These are phyloP conservation scores for Obelidium mucronatum DNA, from an alignment of 192 early-diverging fungal genomes.

Conservation along the genomic window DNA sequence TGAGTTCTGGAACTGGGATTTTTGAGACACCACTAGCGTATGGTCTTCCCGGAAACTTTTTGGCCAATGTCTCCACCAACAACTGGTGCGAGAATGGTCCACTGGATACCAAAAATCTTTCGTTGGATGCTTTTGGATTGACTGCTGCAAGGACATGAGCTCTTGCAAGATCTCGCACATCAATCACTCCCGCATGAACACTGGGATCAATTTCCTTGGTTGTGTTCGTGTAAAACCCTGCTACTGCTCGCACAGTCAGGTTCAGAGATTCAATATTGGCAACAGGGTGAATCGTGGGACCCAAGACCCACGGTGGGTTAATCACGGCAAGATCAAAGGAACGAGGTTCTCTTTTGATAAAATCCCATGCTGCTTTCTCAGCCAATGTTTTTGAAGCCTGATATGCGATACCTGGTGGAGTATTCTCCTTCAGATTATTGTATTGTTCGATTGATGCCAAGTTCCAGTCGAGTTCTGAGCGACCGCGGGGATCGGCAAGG, in stretches of 20 bases:
- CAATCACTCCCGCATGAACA: not conserved
- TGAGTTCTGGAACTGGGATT: slow-evolving; percentile 16
- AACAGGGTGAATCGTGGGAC: slow-evolving; percentile 27
- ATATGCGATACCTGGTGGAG: slow-evolving; percentile 25
- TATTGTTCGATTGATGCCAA: slow-evolving; percentile 7
- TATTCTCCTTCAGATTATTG: slow-evolving; percentile 15
- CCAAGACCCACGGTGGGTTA: slow-evolving; percentile 43
- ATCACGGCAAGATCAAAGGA: slow-evolving; percentile 35
- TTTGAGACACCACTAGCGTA: slow-evolving; percentile 7
- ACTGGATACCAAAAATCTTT: slow-evolving; percentile 33
- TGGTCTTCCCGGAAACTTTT: slow-evolving; percentile 9
- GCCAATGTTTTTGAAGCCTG: slow-evolving; percentile 41
- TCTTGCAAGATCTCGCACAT: slow-evolving; percentile 39
- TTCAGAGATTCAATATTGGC: slow-evolving; percentile 7
- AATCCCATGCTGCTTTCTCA: slow-evolving; percentile 48
- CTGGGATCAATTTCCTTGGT: slow-evolving; percentile 14
- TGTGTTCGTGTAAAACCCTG: not conserved
- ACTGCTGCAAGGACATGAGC: slow-evolving; percentile 38
- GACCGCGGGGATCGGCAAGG: slow-evolving; percentile 8
- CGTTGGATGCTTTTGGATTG: not conserved
- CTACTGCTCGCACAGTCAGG: slow-evolving; percentile 24
- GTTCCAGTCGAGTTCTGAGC: slow-evolving; percentile 48
- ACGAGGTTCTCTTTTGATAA: slow-evolving; percentile 25
- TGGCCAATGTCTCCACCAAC: slow-evolving; percentile 5
- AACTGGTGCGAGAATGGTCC: slow-evolving; percentile 24